Evolutionary conservation across 208 protist genomes (phyloP), one percentile per base, ranked within the genome.

Genomic region (Zelonia costaricensis): DNA sequence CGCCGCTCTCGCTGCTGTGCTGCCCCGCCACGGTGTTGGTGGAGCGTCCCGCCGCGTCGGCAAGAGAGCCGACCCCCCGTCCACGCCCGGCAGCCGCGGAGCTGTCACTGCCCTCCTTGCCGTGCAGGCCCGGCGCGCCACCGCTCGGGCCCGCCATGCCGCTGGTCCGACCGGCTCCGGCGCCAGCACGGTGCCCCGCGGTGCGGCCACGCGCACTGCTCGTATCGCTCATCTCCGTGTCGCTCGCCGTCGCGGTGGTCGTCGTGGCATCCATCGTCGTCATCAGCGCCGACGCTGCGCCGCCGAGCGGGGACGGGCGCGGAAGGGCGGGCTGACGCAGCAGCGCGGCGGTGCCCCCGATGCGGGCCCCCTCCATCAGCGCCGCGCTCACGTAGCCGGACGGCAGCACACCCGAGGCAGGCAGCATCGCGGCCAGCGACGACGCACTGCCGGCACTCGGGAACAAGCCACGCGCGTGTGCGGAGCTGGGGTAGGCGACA

Each of bases 351-450:
- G 13, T 18, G 15, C 53, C 65, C 12, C 65, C 65, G 10, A 8
- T 38, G 40, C 40, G 49, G 5, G 65, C 65, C 2, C 53, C 51
- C 45, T 72, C 65, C 16, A 59, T 31, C 13, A 72, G 36, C 1
- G 65, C 54, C 9, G 65, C 56, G 35, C 65, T 72, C 13, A 72
- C 65, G 65, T 72, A 72, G 35, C 65, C 65, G n/a, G 57, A 44
- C 5, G 65, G 65, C 36, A 72, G 22, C 35, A 72, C 65, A 22
- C 52, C 52, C 18, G 28, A 15, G 5, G 33, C 43, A 4, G 52
- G 65, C 30, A 72, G 38, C 57, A 62, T 58, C 30, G 57, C 28
- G 15, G 28, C 16, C 4, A 48, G 48, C 8, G 15, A 23, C 2
- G 36, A 42, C 36, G 36, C 36, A 42, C 15, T 9, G 36, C 36